A percentile compares a stretch with the other conserved stretches of the same genome.
Evolutionary conservation across 345 rosid genomes (phyloP).

Genomic region (Citrus trifoliata): DNA sequence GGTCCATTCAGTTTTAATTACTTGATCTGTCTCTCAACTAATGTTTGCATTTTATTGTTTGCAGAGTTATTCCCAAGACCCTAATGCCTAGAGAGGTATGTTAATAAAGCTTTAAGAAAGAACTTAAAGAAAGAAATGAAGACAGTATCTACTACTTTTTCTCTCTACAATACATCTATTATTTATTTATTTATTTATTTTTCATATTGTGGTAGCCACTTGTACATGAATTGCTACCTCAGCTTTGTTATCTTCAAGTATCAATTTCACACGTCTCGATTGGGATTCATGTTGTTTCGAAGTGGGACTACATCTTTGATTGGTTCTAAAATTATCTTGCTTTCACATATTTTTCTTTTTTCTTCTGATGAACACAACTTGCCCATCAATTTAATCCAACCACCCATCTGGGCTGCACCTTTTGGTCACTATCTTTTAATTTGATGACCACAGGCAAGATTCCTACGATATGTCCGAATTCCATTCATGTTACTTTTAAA

Average conservation of each 20-base stretch:
- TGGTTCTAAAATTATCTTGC: slow-evolving; percentile 23
- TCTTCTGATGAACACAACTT: not conserved
- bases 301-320: slow-evolving; percentile 25
- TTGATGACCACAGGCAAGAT: slow-evolving; percentile 23
- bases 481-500: not conserved
- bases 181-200: no score
- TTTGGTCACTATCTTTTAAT: slow-evolving; percentile 21
- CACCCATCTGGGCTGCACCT: slow-evolving; percentile 19
- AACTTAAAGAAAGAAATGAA: no score
- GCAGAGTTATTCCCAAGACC: slow-evolving; percentile 71
- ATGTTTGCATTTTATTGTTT: slow-evolving; percentile 36
- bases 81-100: slow-evolving; percentile 76
- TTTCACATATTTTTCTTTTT: slow-evolving; percentile 1
- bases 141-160: slow-evolving; percentile 2
- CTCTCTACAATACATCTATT: not conserved
- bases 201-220: slow-evolving; percentile 30
- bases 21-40: not conserved
- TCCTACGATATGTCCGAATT: slow-evolving; percentile 15
- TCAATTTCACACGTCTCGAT: slow-evolving; percentile 33
- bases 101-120: not conserved
- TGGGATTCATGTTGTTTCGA: slow-evolving; percentile 20
- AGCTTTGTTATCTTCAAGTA: slow-evolving; percentile 47
- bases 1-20: not conserved
- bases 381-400: slow-evolving; percentile 20
- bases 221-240: slow-evolving; percentile 51